A percentile compares a stretch with the other conserved stretches of the same genome.
Conservation (phyloP, 768 basidiomycete genomes). For the Lepiota subincarnata region DNA sequence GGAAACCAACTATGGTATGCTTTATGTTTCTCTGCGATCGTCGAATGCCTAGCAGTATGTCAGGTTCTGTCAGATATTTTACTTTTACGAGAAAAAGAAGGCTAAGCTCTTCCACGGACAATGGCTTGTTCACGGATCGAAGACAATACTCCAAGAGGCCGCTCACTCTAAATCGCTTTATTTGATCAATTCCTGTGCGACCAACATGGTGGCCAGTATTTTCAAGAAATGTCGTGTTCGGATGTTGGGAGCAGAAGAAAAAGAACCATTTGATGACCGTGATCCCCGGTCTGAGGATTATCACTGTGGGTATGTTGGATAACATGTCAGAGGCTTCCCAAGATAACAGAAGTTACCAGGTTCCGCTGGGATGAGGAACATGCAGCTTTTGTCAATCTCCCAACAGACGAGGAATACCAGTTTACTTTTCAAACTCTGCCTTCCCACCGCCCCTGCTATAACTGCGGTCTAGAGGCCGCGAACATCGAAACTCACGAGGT, state of each 20-base stretch:
- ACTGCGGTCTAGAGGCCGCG: constrained; percentile 38
- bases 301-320: constrained; percentile 46
- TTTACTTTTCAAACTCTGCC: constrained; percentile 25
- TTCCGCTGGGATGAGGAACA: constrained; percentile 47
- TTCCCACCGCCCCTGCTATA: constrained; percentile 38
- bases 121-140: constrained; percentile 65
- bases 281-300: constrained; percentile 43
- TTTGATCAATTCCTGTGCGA: constrained; percentile 51
- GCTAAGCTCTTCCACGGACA: constrained; percentile 63
- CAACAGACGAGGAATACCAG: constrained; percentile 26
- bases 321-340: not conserved
- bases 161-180: constrained; percentile 61
- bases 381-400: constrained; percentile 43
- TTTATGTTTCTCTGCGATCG: not conserved
- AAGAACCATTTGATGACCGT: constrained; percentile 44
- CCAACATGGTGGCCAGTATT: constrained; percentile 52
- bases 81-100: constrained; percentile 45
- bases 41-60: not conserved
- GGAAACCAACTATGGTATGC: constrained; percentile 60
- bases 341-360: constrained; percentile 25
- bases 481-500: constrained; percentile 21
- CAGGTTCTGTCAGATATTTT: constrained; percentile 71
- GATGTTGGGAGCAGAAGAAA: constrained; percentile 34
- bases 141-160: constrained; percentile 62
- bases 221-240: constrained; percentile 53